These are phyloP conservation scores for Gossypium davidsonii DNA, from an alignment of 441 rosid genomes.

Conservation along the genomic window DNA sequence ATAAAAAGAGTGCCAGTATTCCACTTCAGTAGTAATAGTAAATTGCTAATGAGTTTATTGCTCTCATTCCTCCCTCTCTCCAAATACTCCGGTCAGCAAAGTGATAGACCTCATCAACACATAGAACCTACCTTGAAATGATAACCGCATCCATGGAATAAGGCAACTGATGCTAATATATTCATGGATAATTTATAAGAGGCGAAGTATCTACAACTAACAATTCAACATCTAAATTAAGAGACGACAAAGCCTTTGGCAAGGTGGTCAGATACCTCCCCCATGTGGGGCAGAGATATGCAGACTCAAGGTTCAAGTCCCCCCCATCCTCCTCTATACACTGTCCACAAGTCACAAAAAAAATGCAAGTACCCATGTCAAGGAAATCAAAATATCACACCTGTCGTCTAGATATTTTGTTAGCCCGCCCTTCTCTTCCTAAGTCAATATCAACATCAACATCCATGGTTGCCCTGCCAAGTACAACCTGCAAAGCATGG, in stretches of 20 bases:
- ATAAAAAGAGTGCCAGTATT: neutral
- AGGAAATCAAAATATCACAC: constrained; percentile 29
- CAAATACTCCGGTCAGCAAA: neutral
- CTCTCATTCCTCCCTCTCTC: neutral
- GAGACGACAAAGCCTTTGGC: neutral
- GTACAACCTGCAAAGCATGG: constrained; percentile 27
- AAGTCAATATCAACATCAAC: constrained; percentile 58
- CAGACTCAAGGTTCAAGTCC: neutral
- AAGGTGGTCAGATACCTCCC: neutral
- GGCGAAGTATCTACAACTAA: neutral
- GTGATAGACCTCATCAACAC: neutral
- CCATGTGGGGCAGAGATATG: neutral
- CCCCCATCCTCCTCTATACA: neutral
- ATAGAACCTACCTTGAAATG: constrained; percentile 1
- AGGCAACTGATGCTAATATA: neutral
- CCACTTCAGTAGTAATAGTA: constrained; percentile 2
- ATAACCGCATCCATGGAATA: neutral
- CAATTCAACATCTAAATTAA: neutral
- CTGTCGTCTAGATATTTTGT: constrained; percentile 80
- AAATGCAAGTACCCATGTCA: constrained; percentile 3
- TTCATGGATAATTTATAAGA: neutral
- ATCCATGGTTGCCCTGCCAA: constrained; percentile 53
- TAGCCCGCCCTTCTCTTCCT: constrained; percentile 50
- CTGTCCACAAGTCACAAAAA: neutral
- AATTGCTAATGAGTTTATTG: neutral